A percentile compares a stretch with the other conserved stretches of the same genome.
Evolutionary conservation across 331 rosid genomes (phyloP).

Genomic region (Stylosanthes scabra): DNA sequence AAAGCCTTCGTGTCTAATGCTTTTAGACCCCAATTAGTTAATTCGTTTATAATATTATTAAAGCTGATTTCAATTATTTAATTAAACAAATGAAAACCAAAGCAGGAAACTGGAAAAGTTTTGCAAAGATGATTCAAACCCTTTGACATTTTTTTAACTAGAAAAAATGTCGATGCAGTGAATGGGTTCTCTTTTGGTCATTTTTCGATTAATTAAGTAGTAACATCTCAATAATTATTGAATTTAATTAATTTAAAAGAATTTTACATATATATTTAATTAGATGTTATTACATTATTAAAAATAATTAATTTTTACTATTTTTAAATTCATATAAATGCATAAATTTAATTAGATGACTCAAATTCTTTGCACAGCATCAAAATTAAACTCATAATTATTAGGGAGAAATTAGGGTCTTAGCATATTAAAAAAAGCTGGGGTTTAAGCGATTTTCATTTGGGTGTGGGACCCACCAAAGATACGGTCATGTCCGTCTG

Average conservation of each 20-base stretch:
- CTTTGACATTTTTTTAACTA: not conserved
- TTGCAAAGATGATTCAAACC: not conserved
- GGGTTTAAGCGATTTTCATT: not conserved
- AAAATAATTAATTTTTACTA: no score
- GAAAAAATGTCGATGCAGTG: constrained; percentile 1
- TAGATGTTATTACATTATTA: no score
- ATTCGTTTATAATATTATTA: no score
- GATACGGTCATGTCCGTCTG: constrained; percentile 56
- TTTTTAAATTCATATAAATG: no score
- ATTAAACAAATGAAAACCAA: not conserved
- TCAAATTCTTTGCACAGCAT: no score
- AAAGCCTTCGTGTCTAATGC: no score
- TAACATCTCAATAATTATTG: not conserved
- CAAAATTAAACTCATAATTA: no score
- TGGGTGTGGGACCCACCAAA: constrained; percentile 43
- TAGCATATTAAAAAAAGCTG: not conserved
- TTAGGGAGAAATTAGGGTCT: constrained; percentile 1
- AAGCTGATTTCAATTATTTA: no score
- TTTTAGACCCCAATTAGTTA: no score
- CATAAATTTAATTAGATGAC: no score
- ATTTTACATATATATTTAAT: no score
- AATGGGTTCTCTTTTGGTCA: constrained; percentile 2
- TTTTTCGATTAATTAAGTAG: not conserved
- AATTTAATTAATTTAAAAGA: no score
- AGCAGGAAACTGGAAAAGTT: not conserved